Evolutionary conservation across 2,329 filamentous ascomycete genomes (phyloP).

Genomic region (Zymoseptoria ardabiliae): DNA sequence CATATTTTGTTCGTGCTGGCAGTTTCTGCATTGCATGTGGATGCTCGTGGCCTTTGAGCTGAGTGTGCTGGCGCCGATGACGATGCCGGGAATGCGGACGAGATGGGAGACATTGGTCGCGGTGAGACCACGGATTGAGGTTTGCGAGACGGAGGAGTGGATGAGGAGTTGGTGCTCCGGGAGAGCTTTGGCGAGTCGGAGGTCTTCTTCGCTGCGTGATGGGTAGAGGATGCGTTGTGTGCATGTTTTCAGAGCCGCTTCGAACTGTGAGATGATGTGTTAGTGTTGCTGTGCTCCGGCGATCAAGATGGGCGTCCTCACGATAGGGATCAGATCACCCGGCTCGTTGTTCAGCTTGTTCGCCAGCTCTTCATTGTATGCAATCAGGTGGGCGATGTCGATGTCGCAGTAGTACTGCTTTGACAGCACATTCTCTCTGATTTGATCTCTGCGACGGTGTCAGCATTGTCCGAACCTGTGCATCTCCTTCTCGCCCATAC

Average conservation of each 20-base stretch:
- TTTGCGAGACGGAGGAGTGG: constrained; percentile 82
- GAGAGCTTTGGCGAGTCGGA: constrained; percentile 37
- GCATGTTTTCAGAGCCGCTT: constrained; percentile 80
- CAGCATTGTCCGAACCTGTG: constrained; percentile 19
- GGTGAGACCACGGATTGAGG: constrained; percentile 88
- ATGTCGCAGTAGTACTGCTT: constrained; percentile 96
- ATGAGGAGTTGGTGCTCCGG: constrained; percentile 92
- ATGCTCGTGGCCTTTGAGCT: constrained; percentile 90
- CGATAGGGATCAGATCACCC: constrained; percentile 83
- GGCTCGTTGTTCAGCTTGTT: constrained; percentile 85
- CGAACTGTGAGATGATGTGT: constrained; percentile 57
- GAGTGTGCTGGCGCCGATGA: constrained; percentile 93
- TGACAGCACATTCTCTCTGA: constrained; percentile 86
- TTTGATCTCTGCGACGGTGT: constrained; percentile 64
- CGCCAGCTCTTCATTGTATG: constrained; percentile 90
- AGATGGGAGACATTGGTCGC: constrained; percentile 87
- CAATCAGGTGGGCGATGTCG: constrained; percentile 91
- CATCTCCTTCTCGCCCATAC: constrained; percentile 40
- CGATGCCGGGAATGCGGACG: constrained; percentile 94
- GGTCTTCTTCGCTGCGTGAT: constrained; percentile 54
- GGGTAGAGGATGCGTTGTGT: constrained; percentile 92
- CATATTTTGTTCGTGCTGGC: constrained; percentile 63
- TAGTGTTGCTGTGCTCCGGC: constrained; percentile 13
- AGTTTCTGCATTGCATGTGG: constrained; percentile 81
- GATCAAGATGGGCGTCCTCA: constrained; percentile 36